Base-by-base conservation (phyloP, 1,284 basidiomycete species). In the Microbotryum scabiosae region DNA sequence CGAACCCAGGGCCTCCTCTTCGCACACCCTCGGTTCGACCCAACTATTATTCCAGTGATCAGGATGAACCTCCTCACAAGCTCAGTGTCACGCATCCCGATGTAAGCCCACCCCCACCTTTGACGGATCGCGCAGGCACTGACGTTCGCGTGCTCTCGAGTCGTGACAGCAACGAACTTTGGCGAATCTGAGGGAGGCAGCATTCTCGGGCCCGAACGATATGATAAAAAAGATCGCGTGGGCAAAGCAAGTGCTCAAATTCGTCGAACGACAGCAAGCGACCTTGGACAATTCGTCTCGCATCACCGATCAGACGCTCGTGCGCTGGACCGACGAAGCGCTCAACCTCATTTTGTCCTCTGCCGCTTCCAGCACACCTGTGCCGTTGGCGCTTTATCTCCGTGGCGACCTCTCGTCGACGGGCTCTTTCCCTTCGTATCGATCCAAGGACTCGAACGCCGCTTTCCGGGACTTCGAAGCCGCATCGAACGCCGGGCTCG, bases 391-490 rank as follows among this genome's bases (percentile, higher is more conserved):
- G 0, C 75, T 89, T 46, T 89, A 84, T 72, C 78, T 86, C 61
- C 82, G 86, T 5, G 90, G 86, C 0, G 83, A 83, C 7, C 79
- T 92, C 54, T 80, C 82, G 3, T 79, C 86, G 0, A 82, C 82
- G 1, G 90, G 90, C 32, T 72, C 76, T 4, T 78, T 78, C 70
- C 77, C 77, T 1, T 72, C 63, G 45, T 77, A 65, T 66, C 82
- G 36, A 76, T 80, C 63, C 65, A 87, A 51, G 64, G 88, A 89
- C 71, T 85, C 86, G 5, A 81, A 88, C 20, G 74, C 81, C 4
- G 90, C 93, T 2, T 97, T 97, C 76, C 73, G 90, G 89, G 74
- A 76, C 73, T 94, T 90, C 72, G 90, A 93, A 73, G 76, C 78
- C 3, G 82, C 88, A 1, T 90, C 90, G 1, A 80, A 87, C 44